Conservation (phyloP, 2,329 filamentous ascomycete genomes). For the Cryoendolithus antarcticus region DNA sequence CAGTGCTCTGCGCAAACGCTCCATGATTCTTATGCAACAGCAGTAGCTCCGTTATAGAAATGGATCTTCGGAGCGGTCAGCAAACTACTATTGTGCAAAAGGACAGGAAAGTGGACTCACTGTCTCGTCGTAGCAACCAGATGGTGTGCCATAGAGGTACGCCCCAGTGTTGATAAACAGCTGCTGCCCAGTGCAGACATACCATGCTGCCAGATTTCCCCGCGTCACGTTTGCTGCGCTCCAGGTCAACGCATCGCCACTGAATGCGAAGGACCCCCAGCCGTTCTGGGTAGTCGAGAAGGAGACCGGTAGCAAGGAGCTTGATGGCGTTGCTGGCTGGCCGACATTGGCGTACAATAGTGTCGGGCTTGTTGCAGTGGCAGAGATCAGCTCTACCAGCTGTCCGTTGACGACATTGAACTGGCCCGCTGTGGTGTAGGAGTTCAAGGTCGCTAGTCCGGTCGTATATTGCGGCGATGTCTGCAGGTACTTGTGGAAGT, state of each 20-base stretch:
- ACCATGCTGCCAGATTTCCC: conserved; percentile 47
- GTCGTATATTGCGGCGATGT: conserved; percentile 26
- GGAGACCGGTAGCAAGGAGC: conserved; percentile 37
- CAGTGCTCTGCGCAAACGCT: no score
- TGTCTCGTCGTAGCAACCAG: conserved; percentile 47
- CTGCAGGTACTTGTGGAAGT: conserved; percentile 36
- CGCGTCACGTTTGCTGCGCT: conserved; percentile 34
- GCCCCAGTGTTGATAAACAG: conserved; percentile 49
- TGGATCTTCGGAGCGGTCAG: conserved; percentile 24
- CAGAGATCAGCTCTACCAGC: conserved; percentile 37
- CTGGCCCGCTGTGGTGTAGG: conserved; percentile 43
- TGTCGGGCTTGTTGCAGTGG: conserved; percentile 15
- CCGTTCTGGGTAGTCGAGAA: conserved; percentile 40
- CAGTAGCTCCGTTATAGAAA: conserved; percentile 30
- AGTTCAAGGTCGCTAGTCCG: conserved; percentile 39
- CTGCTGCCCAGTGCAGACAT: conserved; percentile 41
- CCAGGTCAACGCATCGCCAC: conserved; percentile 49
- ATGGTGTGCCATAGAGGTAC: conserved; percentile 46
- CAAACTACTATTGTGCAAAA: not conserved
- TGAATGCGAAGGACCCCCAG: conserved; percentile 45
- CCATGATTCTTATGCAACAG: conserved; percentile 27
- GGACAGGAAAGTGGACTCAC: conserved; percentile 23
- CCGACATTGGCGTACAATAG: conserved; percentile 39
- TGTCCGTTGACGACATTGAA: conserved; percentile 45
- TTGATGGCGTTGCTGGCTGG: conserved; percentile 30